Evolutionary conservation across 1,284 basidiomycete species (phyloP).

Genomic region (Tilletia caries): DNA sequence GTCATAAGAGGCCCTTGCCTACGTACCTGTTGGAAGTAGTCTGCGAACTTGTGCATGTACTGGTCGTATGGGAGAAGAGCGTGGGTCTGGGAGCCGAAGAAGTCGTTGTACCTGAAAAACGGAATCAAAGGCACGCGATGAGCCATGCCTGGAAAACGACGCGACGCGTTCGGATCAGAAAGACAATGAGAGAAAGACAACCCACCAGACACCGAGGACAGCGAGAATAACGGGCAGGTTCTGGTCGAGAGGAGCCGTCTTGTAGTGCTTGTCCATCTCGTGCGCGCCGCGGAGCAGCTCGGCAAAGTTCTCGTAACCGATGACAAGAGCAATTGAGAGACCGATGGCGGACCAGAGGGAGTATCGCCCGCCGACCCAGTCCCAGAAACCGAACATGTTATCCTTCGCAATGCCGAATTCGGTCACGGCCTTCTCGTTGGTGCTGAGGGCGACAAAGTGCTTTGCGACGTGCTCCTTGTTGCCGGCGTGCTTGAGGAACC

Average conservation of each 20-base stretch:
- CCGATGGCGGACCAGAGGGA: conserved; percentile 98
- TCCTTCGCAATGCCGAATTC: conserved; percentile 85
- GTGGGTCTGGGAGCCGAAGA: conserved; percentile 92
- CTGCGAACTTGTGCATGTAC: conserved; percentile 97
- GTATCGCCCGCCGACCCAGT: conserved; percentile 99
- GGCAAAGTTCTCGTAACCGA: conserved; percentile 93
- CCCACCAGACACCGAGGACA: conserved; percentile 80
- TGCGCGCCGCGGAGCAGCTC: conserved; percentile 86
- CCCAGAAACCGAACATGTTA: conserved; percentile 99
- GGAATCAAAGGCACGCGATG: neutral
- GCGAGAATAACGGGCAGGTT: conserved; percentile 91
- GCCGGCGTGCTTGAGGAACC: conserved; percentile 74
- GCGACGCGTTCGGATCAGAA: neutral
- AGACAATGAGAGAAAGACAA: neutral
- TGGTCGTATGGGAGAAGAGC: conserved; percentile 95
- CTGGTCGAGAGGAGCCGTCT: conserved; percentile 76
- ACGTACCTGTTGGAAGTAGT: conserved; percentile 89
- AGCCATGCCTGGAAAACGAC: neutral
- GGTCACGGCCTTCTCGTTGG: conserved; percentile 89
- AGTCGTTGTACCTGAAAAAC: conserved; percentile 74
- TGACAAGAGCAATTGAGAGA: conserved; percentile 83
- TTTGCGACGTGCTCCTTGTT: conserved; percentile 86
- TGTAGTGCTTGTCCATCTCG: conserved; percentile 97
- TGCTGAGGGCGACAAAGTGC: conserved; percentile 97
- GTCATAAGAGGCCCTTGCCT: conserved; percentile 50